Percentiles rank a stretch among this genome's conserved stretches.
Evolutionary conservation across 352 stramenopile genomes (phyloP).

Genomic region (Globisporangium yorkense): DNA sequence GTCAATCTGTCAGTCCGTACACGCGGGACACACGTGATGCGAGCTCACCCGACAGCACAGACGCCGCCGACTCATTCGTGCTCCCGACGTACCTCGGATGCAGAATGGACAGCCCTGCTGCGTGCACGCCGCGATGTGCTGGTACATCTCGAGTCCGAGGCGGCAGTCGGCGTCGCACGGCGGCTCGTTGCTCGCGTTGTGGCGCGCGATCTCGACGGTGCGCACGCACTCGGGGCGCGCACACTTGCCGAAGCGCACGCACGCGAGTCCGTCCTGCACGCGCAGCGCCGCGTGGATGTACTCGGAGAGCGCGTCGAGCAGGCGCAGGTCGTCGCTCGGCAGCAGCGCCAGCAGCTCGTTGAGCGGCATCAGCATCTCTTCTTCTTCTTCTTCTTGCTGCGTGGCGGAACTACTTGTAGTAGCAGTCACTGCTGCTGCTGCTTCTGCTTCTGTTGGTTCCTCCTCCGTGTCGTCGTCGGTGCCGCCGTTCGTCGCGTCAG

Average conservation of each 20-base stretch:
- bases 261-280: constrained; percentile 26
- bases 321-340: constrained; percentile 14
- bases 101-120: constrained; percentile 22
- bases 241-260: constrained; percentile 21
- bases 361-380: constrained; percentile 9
- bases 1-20: not conserved
- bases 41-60: not conserved
- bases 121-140: constrained; percentile 22
- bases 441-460: not conserved
- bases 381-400: not conserved
- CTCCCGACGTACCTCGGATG: constrained; percentile 21
- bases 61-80: not conserved
- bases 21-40: not conserved
- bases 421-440: not conserved
- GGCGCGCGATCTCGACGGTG: constrained; percentile 14
- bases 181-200: constrained; percentile 13
- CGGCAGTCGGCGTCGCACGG: constrained; percentile 21
- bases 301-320: constrained; percentile 29
- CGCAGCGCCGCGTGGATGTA: constrained; percentile 25
- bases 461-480: not conserved
- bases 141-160: constrained; percentile 17
- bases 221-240: constrained; percentile 15
- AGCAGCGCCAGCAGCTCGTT: constrained; percentile 22
- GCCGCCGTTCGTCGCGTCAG: not conserved
- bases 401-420: no score